These are phyloP conservation scores for Aspergillus funiculosus DNA, from an alignment of 495 filamentous ascomycete genomes.

Conservation along the genomic window DNA sequence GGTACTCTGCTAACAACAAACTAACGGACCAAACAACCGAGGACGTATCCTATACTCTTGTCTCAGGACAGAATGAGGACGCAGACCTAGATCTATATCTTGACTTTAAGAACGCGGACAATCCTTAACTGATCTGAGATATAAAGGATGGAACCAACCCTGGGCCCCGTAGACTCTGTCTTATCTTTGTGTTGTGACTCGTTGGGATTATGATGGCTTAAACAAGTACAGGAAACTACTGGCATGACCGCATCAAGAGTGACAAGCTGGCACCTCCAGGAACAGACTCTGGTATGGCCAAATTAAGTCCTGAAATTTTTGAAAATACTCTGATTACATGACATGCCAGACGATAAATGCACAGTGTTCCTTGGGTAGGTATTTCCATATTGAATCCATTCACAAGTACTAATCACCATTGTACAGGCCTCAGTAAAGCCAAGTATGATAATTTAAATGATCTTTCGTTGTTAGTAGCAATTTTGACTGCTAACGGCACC, in stretches of 20 bases:
- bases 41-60: slow-evolving; percentile 38
- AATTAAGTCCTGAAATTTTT: too few relatives aligned
- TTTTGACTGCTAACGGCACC: slow-evolving; percentile 11
- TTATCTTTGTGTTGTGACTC: not conserved
- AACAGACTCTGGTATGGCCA: slow-evolving; percentile 42
- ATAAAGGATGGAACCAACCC: slow-evolving; percentile 53
- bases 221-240: slow-evolving; percentile 42
- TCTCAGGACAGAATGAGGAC: slow-evolving; percentile 52
- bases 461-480: too few relatives aligned
- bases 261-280: slow-evolving; percentile 62
- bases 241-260: slow-evolving; percentile 59
- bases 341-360: slow-evolving; percentile 50
- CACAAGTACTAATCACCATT: slow-evolving; percentile 2
- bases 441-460: slow-evolving; percentile 24
- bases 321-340: not conserved
- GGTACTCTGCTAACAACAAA: slow-evolving; percentile 35
- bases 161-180: slow-evolving; percentile 46
- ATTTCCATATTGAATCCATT: not conserved
- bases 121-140: slow-evolving; percentile 67
- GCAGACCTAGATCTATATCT: slow-evolving; percentile 55
- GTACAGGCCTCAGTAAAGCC: slow-evolving; percentile 51
- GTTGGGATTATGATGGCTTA: not conserved
- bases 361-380: slow-evolving; percentile 62
- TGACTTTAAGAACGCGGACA: slow-evolving; percentile 54
- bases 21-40: slow-evolving; percentile 27